Percentiles rank a stretch among this genome's conserved stretches.
Evolutionary conservation across 176 grass and related monocot genomes (phyloP).

Genomic region (Ananas comosus): DNA sequence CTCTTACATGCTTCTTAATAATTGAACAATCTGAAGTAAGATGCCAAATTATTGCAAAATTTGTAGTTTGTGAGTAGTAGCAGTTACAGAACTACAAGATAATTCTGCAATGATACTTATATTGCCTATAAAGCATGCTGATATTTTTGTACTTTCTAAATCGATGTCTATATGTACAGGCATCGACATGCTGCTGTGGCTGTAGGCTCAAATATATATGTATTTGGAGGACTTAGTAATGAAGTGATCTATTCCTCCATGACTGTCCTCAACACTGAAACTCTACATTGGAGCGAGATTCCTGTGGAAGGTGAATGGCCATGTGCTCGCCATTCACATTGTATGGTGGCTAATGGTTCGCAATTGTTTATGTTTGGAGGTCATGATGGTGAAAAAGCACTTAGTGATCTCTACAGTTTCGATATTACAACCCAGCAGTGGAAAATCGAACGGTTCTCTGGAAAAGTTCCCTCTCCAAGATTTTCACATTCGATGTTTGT

Average conservation of each 20-base stretch:
- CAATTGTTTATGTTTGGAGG: conserved; percentile 80
- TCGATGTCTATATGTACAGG: conserved; percentile 33
- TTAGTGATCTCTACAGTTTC: conserved; percentile 69
- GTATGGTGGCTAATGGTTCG: conserved; percentile 45
- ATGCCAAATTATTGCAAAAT: no score
- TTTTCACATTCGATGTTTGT: conserved; percentile 95
- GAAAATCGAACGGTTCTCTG: conserved; percentile 53
- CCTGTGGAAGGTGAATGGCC: conserved; percentile 40
- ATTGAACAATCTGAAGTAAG: no score
- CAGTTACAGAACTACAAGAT: background rate
- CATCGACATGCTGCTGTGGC: conserved; percentile 64
- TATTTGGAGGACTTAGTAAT: conserved; percentile 73
- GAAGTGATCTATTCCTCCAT: conserved; percentile 79
- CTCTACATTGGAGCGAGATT: conserved; percentile 51
- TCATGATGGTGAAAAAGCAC: conserved; percentile 72
- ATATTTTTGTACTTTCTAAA: background rate
- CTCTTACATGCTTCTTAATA: no score
- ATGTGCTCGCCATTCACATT: conserved; percentile 88
- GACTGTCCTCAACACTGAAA: conserved; percentile 68
- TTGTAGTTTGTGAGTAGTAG: background rate
- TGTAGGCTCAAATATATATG: conserved; percentile 57
- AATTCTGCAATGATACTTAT: background rate
- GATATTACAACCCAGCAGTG: conserved; percentile 53
- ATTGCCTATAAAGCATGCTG: background rate
- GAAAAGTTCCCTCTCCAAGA: conserved; percentile 60